These are phyloP conservation scores for Apophysomyces trapeziformis DNA, from an alignment of 371 early-diverging fungal species.

Conservation along the genomic window DNA sequence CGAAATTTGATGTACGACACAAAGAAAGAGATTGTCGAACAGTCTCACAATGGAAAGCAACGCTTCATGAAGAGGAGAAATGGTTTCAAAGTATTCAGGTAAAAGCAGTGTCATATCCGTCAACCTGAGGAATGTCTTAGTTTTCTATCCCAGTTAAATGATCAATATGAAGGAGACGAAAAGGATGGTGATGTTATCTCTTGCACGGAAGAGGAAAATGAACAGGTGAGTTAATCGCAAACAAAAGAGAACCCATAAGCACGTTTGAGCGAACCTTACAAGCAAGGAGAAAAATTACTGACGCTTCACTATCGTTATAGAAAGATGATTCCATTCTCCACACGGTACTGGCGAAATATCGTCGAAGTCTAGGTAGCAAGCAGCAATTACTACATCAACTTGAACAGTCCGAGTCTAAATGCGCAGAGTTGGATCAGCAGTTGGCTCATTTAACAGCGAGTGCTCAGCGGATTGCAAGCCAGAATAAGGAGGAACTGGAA, in stretches of 20 bases:
- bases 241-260: too few species aligned
- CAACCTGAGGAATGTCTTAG: neutral
- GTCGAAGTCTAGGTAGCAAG: slow-evolving; percentile 30
- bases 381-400: slow-evolving; percentile 49
- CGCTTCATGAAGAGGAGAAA: slow-evolving; percentile 6
- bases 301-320: neutral
- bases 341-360: slow-evolving; percentile 7
- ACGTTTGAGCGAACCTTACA: neutral
- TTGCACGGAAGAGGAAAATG: neutral
- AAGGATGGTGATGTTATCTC: neutral
- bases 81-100: slow-evolving; percentile 10
- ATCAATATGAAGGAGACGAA: neutral
- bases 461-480: slow-evolving; percentile 15
- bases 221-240: neutral
- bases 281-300: neutral
- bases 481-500: slow-evolving; percentile 29
- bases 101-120: neutral
- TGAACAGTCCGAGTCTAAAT: slow-evolving; percentile 51
- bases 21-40: neutral
- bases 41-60: slow-evolving; percentile 6
- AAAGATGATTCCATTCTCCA: neutral
- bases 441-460: slow-evolving; percentile 23
- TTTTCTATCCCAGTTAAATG: neutral
- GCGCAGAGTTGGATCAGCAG: slow-evolving; percentile 49
- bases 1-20: neutral